Percentiles rank a stretch among this genome's conserved stretches.
Conservation (phyloP, 192 early-diverging fungal species). For the Mortierella claussenii region DNA sequence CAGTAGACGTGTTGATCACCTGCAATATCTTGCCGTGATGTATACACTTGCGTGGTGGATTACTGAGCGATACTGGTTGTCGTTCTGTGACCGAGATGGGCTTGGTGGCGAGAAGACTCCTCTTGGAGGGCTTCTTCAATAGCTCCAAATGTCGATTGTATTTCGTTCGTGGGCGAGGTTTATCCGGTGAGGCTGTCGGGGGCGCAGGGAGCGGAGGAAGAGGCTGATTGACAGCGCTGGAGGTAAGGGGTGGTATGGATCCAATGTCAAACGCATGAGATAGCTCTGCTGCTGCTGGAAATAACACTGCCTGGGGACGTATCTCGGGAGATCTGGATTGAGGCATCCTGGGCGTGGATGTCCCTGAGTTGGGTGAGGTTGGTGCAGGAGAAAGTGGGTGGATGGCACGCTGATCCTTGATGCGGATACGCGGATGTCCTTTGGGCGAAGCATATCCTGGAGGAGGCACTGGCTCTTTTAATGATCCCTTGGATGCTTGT, state of each 20-base stretch:
- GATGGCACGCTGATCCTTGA: slow-evolving; percentile 23
- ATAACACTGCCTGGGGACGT: slow-evolving; percentile 13
- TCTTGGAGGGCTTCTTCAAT: slow-evolving; percentile 1
- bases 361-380: slow-evolving; percentile 32
- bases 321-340: slow-evolving; percentile 39
- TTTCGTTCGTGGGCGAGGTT: slow-evolving; percentile 4
- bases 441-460: slow-evolving; percentile 7
- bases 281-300: slow-evolving; percentile 17
- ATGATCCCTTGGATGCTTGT: too few relatives aligned
- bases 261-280: slow-evolving; percentile 7
- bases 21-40: slow-evolving; percentile 70
- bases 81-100: slow-evolving; percentile 11
- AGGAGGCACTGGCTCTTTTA: too few relatives aligned
- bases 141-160: neutral
- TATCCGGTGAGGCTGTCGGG: slow-evolving; percentile 11
- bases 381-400: slow-evolving; percentile 35
- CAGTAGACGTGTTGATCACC: slow-evolving; percentile 71
- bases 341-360: slow-evolving; percentile 27
- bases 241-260: slow-evolving; percentile 12
- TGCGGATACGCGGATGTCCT: slow-evolving; percentile 10
- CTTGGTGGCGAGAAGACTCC: slow-evolving; percentile 4
- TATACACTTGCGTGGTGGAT: slow-evolving; percentile 63
- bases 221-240: slow-evolving; percentile 22
- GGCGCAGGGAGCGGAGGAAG: slow-evolving; percentile 36
- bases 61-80: slow-evolving; percentile 43